Evolutionary conservation across 2,329 filamentous ascomycete genomes (phyloP).

Genomic region (Chaetomiaceae sp.): DNA sequence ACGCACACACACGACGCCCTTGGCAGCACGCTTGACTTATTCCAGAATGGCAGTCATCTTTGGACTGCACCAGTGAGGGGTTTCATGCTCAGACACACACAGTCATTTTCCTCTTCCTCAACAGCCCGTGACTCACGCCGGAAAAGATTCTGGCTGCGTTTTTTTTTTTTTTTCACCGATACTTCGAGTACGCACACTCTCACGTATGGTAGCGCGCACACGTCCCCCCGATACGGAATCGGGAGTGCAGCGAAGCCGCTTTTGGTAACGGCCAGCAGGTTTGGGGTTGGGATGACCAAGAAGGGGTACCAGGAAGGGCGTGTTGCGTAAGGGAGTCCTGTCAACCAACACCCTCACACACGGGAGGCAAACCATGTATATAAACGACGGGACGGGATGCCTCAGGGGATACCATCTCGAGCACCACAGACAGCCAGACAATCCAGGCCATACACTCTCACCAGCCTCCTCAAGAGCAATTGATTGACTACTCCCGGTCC

Average conservation of each 20-base stretch:
- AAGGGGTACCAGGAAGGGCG: not conserved
- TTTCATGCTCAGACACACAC: too few species aligned
- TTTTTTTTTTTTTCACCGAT: not conserved
- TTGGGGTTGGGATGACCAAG: not conserved
- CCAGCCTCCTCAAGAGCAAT: not conserved
- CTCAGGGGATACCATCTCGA: not conserved
- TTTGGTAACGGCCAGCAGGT: too few species aligned
- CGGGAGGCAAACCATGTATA: slow-evolving; percentile 3
- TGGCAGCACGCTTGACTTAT: not conserved
- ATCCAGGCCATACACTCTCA: not conserved
- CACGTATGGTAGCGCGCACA: not conserved
- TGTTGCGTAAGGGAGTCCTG: not conserved
- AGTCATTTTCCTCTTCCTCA: not conserved
- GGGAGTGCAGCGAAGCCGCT: not conserved
- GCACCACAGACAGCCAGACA: slow-evolving; percentile 3
- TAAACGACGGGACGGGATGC: slow-evolving; percentile 2
- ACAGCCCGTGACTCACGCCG: not conserved
- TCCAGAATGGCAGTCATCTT: not conserved
- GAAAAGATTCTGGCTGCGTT: too few species aligned
- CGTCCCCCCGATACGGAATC: not conserved
- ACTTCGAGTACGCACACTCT: not conserved
- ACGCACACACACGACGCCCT: not conserved
- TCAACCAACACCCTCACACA: not conserved
- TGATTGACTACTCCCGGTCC: too few species aligned
- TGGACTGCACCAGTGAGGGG: too few species aligned